These are phyloP conservation scores for Neurospora africana DNA, from an alignment of 495 filamentous ascomycete species.

Conservation along the genomic window DNA sequence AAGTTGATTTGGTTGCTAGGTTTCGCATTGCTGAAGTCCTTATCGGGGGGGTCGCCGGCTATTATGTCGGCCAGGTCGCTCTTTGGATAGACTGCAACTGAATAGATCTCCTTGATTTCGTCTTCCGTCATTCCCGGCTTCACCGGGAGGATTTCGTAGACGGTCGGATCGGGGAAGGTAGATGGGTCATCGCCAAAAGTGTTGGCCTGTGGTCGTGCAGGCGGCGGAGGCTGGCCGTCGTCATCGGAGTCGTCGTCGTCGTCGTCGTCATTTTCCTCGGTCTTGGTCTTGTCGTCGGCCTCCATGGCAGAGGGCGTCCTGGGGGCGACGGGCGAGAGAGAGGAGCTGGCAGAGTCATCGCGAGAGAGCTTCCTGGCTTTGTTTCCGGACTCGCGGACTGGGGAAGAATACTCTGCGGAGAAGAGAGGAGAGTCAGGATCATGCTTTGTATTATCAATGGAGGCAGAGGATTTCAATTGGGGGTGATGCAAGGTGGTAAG, in stretches of 20 bases:
- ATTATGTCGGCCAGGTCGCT: constrained; percentile 74
- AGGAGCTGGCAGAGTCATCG: constrained; percentile 53
- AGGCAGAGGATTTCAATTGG: neutral
- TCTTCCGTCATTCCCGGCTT: constrained; percentile 65
- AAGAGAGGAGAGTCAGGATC: neutral
- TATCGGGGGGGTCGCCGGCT: constrained; percentile 79
- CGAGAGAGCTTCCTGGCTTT: constrained; percentile 38
- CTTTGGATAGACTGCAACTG: constrained; percentile 71
- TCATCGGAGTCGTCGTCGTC: constrained; percentile 48
- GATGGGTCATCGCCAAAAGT: constrained; percentile 86
- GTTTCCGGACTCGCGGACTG: constrained; percentile 28
- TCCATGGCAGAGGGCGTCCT: constrained; percentile 40
- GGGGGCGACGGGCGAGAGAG: constrained; percentile 46
- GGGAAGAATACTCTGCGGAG: constrained; percentile 33
- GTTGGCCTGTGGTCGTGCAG: constrained; percentile 60
- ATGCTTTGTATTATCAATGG: neutral
- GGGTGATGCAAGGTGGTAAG: neutral
- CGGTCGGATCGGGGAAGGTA: constrained; percentile 84
- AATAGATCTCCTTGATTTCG: constrained; percentile 74
- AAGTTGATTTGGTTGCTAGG: constrained; percentile 87
- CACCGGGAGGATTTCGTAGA: constrained; percentile 82
- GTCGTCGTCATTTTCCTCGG: constrained; percentile 31
- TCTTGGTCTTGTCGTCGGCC: constrained; percentile 39
- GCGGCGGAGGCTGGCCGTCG: constrained; percentile 70
- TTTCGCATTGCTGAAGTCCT: constrained; percentile 90